Evolutionary conservation across 163 green algal species (phyloP).

Genomic region (Scenedesmus sp.): DNA sequence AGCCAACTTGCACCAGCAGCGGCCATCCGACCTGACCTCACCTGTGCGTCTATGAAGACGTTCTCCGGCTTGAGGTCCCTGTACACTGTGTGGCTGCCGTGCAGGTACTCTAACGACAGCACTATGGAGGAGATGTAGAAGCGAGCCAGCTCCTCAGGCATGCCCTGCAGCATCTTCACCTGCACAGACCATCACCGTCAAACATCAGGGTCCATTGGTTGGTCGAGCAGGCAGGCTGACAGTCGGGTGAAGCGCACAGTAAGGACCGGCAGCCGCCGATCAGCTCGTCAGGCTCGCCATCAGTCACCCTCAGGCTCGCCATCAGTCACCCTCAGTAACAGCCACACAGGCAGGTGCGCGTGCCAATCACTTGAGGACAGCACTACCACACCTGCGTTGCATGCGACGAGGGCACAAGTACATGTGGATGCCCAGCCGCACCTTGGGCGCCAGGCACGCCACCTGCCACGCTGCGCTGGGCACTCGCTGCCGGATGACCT

Average conservation of each 20-base stretch:
- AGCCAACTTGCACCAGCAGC: no score
- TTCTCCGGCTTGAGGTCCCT: constrained; percentile 99
- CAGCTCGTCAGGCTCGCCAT: no score
- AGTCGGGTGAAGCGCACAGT: no score
- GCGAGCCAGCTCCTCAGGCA: constrained; percentile 88
- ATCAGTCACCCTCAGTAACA: no score
- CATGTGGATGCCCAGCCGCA: neutral
- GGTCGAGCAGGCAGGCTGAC: no score
- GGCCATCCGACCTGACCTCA: neutral
- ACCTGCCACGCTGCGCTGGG: constrained; percentile 74
- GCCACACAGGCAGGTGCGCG: no score
- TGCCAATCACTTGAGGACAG: no score
- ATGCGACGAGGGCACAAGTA: no score
- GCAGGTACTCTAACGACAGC: constrained; percentile 96
- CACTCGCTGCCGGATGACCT: constrained; percentile 87
- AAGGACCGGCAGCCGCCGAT: no score
- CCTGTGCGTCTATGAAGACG: constrained; percentile 92
- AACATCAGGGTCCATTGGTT: no score
- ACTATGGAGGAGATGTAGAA: constrained; percentile 96
- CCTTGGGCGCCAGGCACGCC: constrained; percentile 42
- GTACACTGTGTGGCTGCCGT: constrained; percentile 95
- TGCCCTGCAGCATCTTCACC: constrained; percentile 85
- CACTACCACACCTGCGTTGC: no score
- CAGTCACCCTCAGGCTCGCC: no score
- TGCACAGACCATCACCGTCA: constrained; percentile 52